Evolutionary conservation across 2,329 filamentous ascomycete genomes (phyloP).

Genomic region (Byssochlamys sp.): DNA sequence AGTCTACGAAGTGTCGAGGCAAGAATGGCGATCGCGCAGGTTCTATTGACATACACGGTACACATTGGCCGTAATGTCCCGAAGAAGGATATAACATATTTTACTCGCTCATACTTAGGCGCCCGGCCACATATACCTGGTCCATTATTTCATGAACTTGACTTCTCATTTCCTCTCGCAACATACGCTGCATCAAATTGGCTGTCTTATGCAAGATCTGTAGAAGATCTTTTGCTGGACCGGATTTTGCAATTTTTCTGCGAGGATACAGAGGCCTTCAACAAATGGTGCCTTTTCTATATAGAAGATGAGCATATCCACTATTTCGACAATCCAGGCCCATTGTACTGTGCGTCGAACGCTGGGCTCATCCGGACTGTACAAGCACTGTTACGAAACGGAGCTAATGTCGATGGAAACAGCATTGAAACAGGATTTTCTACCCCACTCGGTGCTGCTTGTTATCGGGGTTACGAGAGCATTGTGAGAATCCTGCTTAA

Average conservation of each 20-base stretch:
- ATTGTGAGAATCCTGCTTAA: not conserved
- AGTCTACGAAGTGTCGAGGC: conserved; percentile 1
- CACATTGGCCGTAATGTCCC: conserved; percentile 2
- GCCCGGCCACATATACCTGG: no score
- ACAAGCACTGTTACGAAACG: not conserved
- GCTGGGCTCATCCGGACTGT: conserved; percentile 4
- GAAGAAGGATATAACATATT: not conserved
- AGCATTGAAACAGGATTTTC: no score
- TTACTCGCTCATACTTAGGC: no score
- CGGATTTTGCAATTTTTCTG: conserved; percentile 8
- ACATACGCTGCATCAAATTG: conserved; percentile 9
- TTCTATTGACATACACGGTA: conserved; percentile 10
- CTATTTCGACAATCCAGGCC: not conserved
- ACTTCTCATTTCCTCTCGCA: conserved; percentile 6
- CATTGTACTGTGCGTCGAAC: conserved; percentile 9
- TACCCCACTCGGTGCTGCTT: not conserved
- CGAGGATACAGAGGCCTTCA: conserved; percentile 2
- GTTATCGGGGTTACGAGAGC: not conserved
- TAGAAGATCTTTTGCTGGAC: conserved; percentile 5
- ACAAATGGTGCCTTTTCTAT: conserved; percentile 4
- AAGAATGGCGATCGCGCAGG: conserved; percentile 2
- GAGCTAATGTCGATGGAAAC: no score
- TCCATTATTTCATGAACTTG: not conserved
- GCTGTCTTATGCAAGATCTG: conserved; percentile 7
- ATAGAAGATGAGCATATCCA: not conserved